These are phyloP conservation scores for Scutellaria galericulata DNA, from an alignment of 257 asterid species.

Conservation along the genomic window DNA sequence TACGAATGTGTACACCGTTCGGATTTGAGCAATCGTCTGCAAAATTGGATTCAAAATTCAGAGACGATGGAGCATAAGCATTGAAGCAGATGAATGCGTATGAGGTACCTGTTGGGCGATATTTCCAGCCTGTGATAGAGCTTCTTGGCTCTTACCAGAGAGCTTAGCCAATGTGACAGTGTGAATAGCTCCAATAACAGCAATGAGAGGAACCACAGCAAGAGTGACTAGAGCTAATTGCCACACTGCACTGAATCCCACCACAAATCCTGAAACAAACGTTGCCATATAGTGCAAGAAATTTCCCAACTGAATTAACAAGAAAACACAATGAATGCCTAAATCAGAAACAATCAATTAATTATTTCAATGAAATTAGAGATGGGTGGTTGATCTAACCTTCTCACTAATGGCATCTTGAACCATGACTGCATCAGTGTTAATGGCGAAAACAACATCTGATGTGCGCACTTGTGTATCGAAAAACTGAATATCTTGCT, in stretches of 20 bases:
- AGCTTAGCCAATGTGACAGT: slow-evolving; percentile 71
- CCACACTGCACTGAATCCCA: slow-evolving; percentile 95
- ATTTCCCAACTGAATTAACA: slow-evolving; percentile 72
- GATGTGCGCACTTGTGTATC: slow-evolving; percentile 91
- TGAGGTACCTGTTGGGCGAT: slow-evolving; percentile 74
- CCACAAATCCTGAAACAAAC: slow-evolving; percentile 87
- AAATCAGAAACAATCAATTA: slow-evolving; percentile 5
- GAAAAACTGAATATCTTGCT: slow-evolving; percentile 85
- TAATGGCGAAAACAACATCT: slow-evolving; percentile 87
- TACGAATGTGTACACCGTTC: slow-evolving; percentile 80
- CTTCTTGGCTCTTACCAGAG: slow-evolving; percentile 74
- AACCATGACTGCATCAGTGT: slow-evolving; percentile 86
- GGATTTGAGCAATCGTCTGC: slow-evolving; percentile 83
- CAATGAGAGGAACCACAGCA: slow-evolving; percentile 91
- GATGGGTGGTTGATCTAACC: slow-evolving; percentile 38
- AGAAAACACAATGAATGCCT: not conserved
- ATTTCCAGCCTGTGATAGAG: slow-evolving; percentile 91
- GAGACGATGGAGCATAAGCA: slow-evolving; percentile 8
- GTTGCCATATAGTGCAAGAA: slow-evolving; percentile 97
- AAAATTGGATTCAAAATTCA: slow-evolving; percentile 11
- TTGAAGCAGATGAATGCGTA: not conserved
- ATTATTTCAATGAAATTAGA: not conserved
- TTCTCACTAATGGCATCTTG: slow-evolving; percentile 98
- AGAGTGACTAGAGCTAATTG: slow-evolving; percentile 82
- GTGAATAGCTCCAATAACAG: slow-evolving; percentile 80